Evolutionary conservation across 2,329 filamentous ascomycete genomes (phyloP).

Genomic region (Ophiocordyceps camponoti-saundersi): DNA sequence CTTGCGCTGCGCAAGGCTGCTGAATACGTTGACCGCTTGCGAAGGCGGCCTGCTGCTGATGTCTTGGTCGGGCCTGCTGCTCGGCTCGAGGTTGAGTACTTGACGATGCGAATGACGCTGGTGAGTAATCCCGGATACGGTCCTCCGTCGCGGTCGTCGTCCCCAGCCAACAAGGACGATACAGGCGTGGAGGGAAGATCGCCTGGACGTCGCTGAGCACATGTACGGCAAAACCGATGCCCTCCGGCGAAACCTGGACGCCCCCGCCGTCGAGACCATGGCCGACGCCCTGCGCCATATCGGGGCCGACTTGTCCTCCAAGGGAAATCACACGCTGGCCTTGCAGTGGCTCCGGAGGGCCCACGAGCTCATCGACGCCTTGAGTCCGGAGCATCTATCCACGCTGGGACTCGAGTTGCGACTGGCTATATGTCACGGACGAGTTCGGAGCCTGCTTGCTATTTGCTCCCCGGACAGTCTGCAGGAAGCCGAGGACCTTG

Average conservation of each 20-base stretch:
- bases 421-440: conserved; percentile 46
- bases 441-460: conserved; percentile 37
- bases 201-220: conserved; percentile 61
- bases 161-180: conserved; percentile 4
- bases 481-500: conserved; percentile 35
- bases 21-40: conserved; percentile 22
- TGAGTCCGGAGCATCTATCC: conserved; percentile 37
- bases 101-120: conserved; percentile 46
- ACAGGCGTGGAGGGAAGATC: conserved; percentile 58
- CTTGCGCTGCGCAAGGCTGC: conserved; percentile 48
- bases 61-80: conserved; percentile 2
- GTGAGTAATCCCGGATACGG: conserved; percentile 23
- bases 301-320: conserved; percentile 39
- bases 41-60: neutral
- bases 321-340: conserved; percentile 36
- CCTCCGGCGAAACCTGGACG: conserved; percentile 22
- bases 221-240: conserved; percentile 46
- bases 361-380: conserved; percentile 36
- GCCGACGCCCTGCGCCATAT: conserved; percentile 57
- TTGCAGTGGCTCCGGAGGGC: conserved; percentile 60
- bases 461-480: conserved; percentile 24
- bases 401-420: conserved; percentile 45
- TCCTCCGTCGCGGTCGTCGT: too few species aligned
- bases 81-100: conserved; percentile 41
- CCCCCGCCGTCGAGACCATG: conserved; percentile 38